Evolutionary conservation across 2,329 filamentous ascomycete genomes (phyloP), one percentile per base, ranked within the genome.

Genomic region (Phialophora tarda): DNA sequence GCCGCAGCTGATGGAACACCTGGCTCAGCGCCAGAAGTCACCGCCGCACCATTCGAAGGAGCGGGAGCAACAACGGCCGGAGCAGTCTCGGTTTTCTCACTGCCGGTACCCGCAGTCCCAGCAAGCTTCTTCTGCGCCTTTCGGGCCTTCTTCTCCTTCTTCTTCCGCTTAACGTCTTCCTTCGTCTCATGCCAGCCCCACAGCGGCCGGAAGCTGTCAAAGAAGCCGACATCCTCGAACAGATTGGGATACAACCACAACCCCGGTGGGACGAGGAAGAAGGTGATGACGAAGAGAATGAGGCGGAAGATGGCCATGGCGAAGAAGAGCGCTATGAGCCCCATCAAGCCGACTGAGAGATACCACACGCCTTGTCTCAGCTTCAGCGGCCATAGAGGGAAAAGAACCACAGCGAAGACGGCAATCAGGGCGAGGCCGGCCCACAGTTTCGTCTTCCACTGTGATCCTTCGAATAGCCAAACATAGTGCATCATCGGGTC

Each of bases 241-340:
- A 99, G 82, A 77, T 99, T 99, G 57, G 95, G 95, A 81, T 94
- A 99, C 53, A 99, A 85, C 95, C 95, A 99, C n/a, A 99, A 84
- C 74, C 95, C 95, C 2, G 95, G 95, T 3, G 93, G 83, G 0
- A 88, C 84, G 17, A 85, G 84, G 76, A 98, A 96, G 80, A 96
- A 93, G 24, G 95, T 98, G 77, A 96, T 81, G 77, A 92, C 90
- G 83, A 99, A 99, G 30, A 99, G 84, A 68, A 99, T 96, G 64
- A 98, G 85, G 67, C 95, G 89, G 86, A 99, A 93, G 75, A 99
- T 96, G 5, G 94, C 91, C 95, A 99, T 98, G 75, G 88, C 87
- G 79, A 99, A 98, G 87, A 99, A 99, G 58, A 97, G 82, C 63
- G 91, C 95, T 54, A 99, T 86, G 32, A 98, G 83, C 51, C 92